Evolutionary conservation across 108 stramenopile species (phyloP).

Genomic region (Epithemia pelagica): DNA sequence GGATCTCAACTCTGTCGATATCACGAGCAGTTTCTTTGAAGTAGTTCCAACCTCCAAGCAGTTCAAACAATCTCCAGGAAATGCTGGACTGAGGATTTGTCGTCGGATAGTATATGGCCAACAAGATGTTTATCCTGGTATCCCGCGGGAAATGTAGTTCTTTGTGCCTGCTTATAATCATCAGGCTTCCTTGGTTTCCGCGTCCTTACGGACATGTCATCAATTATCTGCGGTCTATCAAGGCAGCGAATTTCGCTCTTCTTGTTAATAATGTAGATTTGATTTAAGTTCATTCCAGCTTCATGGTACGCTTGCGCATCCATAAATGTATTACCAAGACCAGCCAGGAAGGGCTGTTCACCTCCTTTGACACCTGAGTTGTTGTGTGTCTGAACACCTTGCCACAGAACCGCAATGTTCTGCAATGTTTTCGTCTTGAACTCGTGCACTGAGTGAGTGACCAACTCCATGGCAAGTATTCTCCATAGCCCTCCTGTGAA

Average conservation of each 20-base stretch:
- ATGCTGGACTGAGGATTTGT: too few species aligned
- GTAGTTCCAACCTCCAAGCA: too few species aligned
- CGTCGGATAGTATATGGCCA: not conserved
- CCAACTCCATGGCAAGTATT: slow-evolving; percentile 63
- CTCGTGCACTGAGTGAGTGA: slow-evolving; percentile 43
- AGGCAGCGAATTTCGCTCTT: slow-evolving; percentile 30
- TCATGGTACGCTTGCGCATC: slow-evolving; percentile 70
- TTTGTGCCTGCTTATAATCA: slow-evolving; percentile 2
- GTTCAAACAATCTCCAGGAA: too few species aligned
- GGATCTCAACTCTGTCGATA: too few species aligned
- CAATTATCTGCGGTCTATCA: not conserved
- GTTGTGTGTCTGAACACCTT: slow-evolving; percentile 1
- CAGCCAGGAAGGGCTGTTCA: slow-evolving; percentile 46
- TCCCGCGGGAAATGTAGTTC: not conserved
- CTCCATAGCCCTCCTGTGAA: slow-evolving; percentile 51
- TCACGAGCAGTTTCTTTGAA: too few species aligned
- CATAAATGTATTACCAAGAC: slow-evolving; percentile 72
- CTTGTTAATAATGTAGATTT: slow-evolving; percentile 73
- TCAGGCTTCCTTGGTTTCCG: not conserved
- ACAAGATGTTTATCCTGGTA: not conserved
- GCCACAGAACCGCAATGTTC: slow-evolving; percentile 43
- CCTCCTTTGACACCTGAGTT: not conserved
- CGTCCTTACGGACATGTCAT: not conserved
- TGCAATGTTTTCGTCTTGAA: slow-evolving; percentile 68
- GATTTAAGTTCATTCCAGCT: slow-evolving; percentile 50